Conservation (phyloP, 164 flowering plant species). For the Berberis vulgaris region DNA sequence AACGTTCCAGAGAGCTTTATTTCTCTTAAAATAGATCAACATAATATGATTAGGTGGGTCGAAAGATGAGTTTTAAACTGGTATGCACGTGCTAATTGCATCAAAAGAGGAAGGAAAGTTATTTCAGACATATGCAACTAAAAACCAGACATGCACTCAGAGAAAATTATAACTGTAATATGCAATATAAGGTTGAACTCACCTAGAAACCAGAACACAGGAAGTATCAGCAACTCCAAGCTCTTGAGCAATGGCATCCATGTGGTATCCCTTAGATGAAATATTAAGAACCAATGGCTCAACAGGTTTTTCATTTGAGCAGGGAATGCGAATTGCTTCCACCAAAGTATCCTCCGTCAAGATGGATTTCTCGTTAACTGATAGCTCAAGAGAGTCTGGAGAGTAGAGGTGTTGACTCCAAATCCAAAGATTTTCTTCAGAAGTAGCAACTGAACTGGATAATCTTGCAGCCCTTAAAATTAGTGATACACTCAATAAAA, state of each 20-base stretch:
- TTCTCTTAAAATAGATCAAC: no score
- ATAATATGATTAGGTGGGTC: no score
- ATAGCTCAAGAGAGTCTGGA: conserved; percentile 30
- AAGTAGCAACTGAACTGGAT: conserved; percentile 28
- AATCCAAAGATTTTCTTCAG: conserved; percentile 47
- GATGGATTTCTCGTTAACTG: conserved; percentile 11
- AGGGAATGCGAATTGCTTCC: conserved; percentile 52
- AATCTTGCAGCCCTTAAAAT: conserved; percentile 45
- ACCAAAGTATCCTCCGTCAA: conserved; percentile 24
- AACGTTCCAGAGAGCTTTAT: no score
- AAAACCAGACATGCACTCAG: background rate
- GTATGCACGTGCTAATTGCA: no score
- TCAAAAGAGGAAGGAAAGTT: no score
- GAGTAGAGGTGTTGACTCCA: conserved; percentile 42
- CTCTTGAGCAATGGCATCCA: conserved; percentile 73
- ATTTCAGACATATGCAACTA: no score
- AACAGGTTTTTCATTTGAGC: conserved; percentile 41
- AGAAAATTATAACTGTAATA: background rate
- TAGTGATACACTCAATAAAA: conserved; percentile 35
- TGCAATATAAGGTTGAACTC: conserved; percentile 5
- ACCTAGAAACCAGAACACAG: conserved; percentile 67
- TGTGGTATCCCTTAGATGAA: conserved; percentile 45
- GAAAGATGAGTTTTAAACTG: no score
- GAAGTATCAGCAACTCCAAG: conserved; percentile 55
- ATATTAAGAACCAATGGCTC: conserved; percentile 38